Percentiles rank a stretch among this genome's conserved stretches.
phyloP scores from a whole-genome alignment of 2,329 filamentous ascomycete species.

The Trichophyton equinum region DNA sequence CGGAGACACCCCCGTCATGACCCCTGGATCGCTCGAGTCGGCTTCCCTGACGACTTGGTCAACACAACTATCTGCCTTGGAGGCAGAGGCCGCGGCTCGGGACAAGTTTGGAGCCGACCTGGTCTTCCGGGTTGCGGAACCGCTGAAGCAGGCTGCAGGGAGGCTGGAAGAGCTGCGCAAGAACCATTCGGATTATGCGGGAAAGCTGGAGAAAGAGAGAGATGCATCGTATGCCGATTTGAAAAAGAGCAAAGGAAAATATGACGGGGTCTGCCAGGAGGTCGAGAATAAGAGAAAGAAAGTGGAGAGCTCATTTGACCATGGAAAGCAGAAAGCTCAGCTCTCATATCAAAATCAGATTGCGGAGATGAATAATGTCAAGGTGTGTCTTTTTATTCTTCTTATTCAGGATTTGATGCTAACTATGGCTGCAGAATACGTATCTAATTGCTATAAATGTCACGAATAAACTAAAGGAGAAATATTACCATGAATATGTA shows the following conservation, averaged over 20 bases:
- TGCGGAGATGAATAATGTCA: constrained; percentile 90
- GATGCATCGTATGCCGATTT: constrained; percentile 74
- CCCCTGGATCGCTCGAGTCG: constrained; percentile 88
- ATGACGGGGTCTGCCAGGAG: constrained; percentile 85
- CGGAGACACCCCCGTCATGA: constrained; percentile 83
- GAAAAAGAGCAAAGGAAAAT: constrained; percentile 83
- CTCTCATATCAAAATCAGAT: constrained; percentile 85
- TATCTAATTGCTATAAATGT: constrained; percentile 94
- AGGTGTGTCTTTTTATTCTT: constrained; percentile 31
- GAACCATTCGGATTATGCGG: constrained; percentile 75
- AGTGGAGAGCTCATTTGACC: constrained; percentile 80
- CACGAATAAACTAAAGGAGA: constrained; percentile 94
- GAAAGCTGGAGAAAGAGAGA: constrained; percentile 78
- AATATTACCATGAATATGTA: constrained; percentile 93
- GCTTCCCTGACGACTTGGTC: constrained; percentile 96
- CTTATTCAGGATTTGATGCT: background rate
- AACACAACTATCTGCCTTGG: constrained; percentile 80
- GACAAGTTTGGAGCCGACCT: constrained; percentile 72
- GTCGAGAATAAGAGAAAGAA: constrained; percentile 93
- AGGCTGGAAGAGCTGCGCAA: constrained; percentile 90
- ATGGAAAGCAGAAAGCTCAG: constrained; percentile 75
- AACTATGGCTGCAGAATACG: constrained; percentile 49
- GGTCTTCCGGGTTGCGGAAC: constrained; percentile 69
- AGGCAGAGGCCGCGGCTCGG: constrained; percentile 77
- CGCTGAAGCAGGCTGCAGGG: constrained; percentile 58